These are phyloP conservation scores for Pleurotus pulmonarius DNA, from an alignment of 768 basidiomycete genomes.

Conservation along the genomic window DNA sequence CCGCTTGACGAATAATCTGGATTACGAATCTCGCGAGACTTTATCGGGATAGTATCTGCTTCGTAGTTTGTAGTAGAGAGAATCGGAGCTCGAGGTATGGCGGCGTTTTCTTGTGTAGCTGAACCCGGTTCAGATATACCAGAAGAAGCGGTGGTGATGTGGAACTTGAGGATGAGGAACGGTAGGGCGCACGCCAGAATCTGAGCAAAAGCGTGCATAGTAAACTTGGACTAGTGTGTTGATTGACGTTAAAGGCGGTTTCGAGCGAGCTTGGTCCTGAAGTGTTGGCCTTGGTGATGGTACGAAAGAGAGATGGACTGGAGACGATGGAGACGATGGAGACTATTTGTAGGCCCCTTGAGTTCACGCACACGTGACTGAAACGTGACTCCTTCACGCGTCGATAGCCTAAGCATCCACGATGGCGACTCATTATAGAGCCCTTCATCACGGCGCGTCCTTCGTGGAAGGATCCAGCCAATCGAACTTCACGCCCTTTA, in stretches of 20 bases:
- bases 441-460: constrained; percentile 27
- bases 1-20: background rate
- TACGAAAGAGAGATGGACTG: too few relatives aligned
- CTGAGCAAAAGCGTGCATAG: background rate
- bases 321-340: too few relatives aligned
- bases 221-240: background rate
- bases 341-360: too few relatives aligned
- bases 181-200: background rate
- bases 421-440: too few relatives aligned
- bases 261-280: background rate
- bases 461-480: constrained; percentile 31
- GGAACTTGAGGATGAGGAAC: background rate
- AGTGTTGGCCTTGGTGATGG: background rate
- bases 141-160: background rate
- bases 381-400: too few relatives aligned
- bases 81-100: background rate
- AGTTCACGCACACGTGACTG: background rate
- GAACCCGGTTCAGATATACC: background rate
- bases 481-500: constrained; percentile 27
- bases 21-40: background rate
- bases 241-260: background rate
- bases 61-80: background rate
- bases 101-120: background rate
- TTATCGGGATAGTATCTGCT: background rate
- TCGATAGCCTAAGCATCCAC: too few relatives aligned